Evolutionary conservation across 768 basidiomycete genomes (phyloP), one percentile per base, ranked within the genome.

Genomic region (Erythrobasidium yunnanense): DNA sequence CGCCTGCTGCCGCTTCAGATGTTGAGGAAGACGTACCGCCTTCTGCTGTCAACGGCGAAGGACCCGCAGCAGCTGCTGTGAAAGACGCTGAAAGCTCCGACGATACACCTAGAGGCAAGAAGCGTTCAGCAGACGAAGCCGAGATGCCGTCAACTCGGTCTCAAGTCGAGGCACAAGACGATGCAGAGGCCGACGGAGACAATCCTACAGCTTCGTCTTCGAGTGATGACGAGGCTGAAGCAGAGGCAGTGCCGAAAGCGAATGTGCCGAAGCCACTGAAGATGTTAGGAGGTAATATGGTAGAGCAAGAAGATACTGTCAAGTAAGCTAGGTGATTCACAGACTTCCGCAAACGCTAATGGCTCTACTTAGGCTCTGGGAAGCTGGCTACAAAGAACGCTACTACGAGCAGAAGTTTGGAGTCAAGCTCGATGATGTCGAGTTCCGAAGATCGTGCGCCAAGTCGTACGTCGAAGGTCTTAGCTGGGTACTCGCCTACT

Each of bases 321-420:
- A 86, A 85, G 92, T 92, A 76, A 70, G 87, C 71, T 20, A 18
- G 52, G 33, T 69, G 25, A 20, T 49, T 42, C 52, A 46, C 0
- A 2, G 1, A 6, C 38, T 0, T 45, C 55, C 38, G 6, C 32
- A 13, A 22, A 23, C 25, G 11, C 15, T 52, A 27, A 34, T 53
- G 30, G 8, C 29, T 17, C 6, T 42, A 4, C 7, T 4, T 71
- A 96, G 93, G 74, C 78, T 97, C 22, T 99, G 89, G 85, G 91
- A 97, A 76, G 85, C 91, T 1, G 95, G 93, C 27, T 99, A 99
- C 77, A 85, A 84, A 75, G 89, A 92, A 70, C 83, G 95, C 42
- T 99, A 99, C 75, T 99, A 99, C 72, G 81, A 82, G 50, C 86
- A 88, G 73, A 99, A 99, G 78, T 99, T 97, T 73, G 85, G 85